phyloP scores from a whole-genome alignment of 148 eudicot genomes.

The Vaccinium vitisidaea region DNA sequence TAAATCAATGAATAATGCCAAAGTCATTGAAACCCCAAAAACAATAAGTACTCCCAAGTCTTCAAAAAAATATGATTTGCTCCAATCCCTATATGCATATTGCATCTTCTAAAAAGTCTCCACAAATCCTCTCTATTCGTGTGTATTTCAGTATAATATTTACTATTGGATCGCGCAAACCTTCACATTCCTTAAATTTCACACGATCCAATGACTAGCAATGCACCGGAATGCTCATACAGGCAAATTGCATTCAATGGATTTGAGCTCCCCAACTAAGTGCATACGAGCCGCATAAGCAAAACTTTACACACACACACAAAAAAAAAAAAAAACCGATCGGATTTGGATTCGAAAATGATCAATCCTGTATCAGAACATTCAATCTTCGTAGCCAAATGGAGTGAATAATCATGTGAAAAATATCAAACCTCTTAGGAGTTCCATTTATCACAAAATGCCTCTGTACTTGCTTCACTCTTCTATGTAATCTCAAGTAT shows the following conservation, averaged over 20 bases:
- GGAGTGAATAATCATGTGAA: slow-evolving; percentile 63
- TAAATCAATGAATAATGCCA: not conserved
- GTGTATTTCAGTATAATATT: not conserved
- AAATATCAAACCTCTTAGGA: slow-evolving; percentile 48
- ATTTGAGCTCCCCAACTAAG: no score
- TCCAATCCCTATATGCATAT: not conserved
- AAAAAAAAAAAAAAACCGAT: not conserved
- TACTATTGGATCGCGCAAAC: no score
- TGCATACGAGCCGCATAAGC: not conserved
- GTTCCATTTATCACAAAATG: slow-evolving; percentile 46
- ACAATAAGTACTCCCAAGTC: not conserved
- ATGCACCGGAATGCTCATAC: no score
- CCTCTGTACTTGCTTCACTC: slow-evolving; percentile 51
- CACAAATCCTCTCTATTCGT: not conserved
- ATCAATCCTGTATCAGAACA: slow-evolving; percentile 18
- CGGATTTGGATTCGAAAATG: not conserved
- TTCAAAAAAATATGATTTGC: not conserved
- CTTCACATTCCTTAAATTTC: not conserved
- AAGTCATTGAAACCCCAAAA: not conserved
- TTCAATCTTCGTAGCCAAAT: slow-evolving; percentile 71
- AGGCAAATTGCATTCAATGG: no score
- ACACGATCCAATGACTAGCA: not conserved
- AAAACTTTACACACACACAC: not conserved
- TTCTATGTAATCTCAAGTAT: slow-evolving; percentile 44
- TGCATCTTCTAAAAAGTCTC: not conserved